phyloP scores from a whole-genome alignment of 495 filamentous ascomycete species.

The Amniculicola lignicola region DNA sequence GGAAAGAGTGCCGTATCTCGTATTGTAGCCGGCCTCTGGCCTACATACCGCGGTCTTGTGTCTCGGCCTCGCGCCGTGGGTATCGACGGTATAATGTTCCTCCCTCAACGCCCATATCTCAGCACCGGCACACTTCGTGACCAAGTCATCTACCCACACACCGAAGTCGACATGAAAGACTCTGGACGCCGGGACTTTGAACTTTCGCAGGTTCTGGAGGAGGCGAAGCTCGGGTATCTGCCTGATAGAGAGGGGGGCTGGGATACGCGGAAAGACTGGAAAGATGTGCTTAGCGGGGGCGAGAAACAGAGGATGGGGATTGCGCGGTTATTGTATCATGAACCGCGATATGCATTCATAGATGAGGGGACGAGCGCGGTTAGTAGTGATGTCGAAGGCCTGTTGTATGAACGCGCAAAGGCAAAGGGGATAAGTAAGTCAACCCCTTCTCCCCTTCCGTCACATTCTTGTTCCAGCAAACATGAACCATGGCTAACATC shows the following conservation, averaged over 20 bases:
- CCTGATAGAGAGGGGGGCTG: conserved; percentile 91
- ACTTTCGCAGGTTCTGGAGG: conserved; percentile 72
- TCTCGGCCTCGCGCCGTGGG: conserved; percentile 77
- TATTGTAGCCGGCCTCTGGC: conserved; percentile 91
- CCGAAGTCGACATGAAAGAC: conserved; percentile 88
- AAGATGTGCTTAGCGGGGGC: conserved; percentile 93
- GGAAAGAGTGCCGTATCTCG: conserved; percentile 90
- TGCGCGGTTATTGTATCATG: conserved; percentile 87
- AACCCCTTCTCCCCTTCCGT: not conserved
- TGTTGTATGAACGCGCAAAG: conserved; percentile 89
- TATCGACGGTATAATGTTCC: conserved; percentile 93
- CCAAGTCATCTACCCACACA: conserved; percentile 97
- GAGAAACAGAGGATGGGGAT: conserved; percentile 96
- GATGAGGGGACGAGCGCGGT: conserved; percentile 96
- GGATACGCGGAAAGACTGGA: conserved; percentile 97
- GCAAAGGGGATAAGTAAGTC: conserved; percentile 81
- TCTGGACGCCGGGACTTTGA: conserved; percentile 69
- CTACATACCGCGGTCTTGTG: conserved; percentile 87
- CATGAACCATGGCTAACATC: conserved; percentile 27
- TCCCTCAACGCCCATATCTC: conserved; percentile 91
- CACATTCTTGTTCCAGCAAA: not conserved
- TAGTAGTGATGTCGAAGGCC: conserved; percentile 86
- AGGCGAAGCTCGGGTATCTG: conserved; percentile 81
- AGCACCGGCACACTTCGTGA: conserved; percentile 93
- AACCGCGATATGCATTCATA: conserved; percentile 87